Conservation (phyloP, 2,329 filamentous ascomycete species). For the Sclerotinia glacialis region DNA sequence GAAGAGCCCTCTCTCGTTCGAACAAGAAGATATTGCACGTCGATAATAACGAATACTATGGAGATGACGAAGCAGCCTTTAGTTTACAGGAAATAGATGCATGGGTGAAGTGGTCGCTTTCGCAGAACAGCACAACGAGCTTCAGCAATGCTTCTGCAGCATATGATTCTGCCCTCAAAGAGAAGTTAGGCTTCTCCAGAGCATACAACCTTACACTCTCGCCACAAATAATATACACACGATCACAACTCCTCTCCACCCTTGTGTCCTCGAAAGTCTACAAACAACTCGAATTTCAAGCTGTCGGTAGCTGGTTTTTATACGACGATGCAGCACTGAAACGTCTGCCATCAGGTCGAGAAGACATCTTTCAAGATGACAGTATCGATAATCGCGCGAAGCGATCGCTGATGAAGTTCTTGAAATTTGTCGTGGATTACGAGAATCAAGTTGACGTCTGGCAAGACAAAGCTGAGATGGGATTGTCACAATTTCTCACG, state of each 20-base stretch:
- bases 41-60: slow-evolving; percentile 85
- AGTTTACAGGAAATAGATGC: slow-evolving; percentile 76
- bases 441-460: slow-evolving; percentile 59
- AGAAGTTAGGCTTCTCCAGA: slow-evolving; percentile 60
- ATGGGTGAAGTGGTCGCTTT: slow-evolving; percentile 58
- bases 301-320: slow-evolving; percentile 90
- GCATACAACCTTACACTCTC: slow-evolving; percentile 81
- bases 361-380: slow-evolving; percentile 83
- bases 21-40: slow-evolving; percentile 88
- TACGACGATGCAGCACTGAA: slow-evolving; percentile 51
- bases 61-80: slow-evolving; percentile 79
- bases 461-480: slow-evolving; percentile 53
- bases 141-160: slow-evolving; percentile 37
- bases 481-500: slow-evolving; percentile 58
- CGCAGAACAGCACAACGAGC: slow-evolving; percentile 36
- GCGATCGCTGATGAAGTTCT: slow-evolving; percentile 85
- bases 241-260: slow-evolving; percentile 71
- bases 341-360: slow-evolving; percentile 81
- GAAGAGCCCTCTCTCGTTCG: slow-evolving; percentile 86
- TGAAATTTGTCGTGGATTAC: slow-evolving; percentile 79
- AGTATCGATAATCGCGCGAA: slow-evolving; percentile 77
- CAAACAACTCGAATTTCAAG: slow-evolving; percentile 86
- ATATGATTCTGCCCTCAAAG: slow-evolving; percentile 23
- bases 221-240: slow-evolving; percentile 82
- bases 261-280: slow-evolving; percentile 89